phyloP scores from a whole-genome alignment of 2,329 filamentous ascomycete species.

The Claviceps sp. region DNA sequence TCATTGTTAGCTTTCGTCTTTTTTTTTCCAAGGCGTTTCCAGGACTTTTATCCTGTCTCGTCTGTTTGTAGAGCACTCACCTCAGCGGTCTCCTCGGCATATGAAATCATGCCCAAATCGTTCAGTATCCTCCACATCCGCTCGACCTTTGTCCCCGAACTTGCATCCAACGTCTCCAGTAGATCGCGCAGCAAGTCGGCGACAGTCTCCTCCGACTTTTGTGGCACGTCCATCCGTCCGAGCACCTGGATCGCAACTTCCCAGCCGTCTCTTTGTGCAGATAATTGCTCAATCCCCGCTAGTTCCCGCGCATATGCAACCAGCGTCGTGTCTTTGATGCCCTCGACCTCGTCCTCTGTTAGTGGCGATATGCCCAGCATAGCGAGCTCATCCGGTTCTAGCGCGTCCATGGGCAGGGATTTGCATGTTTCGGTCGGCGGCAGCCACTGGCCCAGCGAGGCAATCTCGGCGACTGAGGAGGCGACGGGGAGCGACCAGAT shows the following conservation, averaged over 20 bases:
- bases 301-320: conserved; percentile 61
- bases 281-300: conserved; percentile 39
- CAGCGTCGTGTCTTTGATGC: conserved; percentile 69
- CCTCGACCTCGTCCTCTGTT: conserved; percentile 44
- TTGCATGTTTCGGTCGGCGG: conserved; percentile 28
- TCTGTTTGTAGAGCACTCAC: conserved; percentile 33
- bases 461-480: conserved; percentile 68
- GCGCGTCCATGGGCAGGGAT: conserved; percentile 45
- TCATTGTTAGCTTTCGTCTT: conserved; percentile 13
- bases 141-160: conserved; percentile 61
- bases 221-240: conserved; percentile 62
- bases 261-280: conserved; percentile 58
- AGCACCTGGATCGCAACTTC: conserved; percentile 76
- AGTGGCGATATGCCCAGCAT: conserved; percentile 56
- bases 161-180: conserved; percentile 47
- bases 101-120: conserved; percentile 62
- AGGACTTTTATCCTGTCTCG: no score
- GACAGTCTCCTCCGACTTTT: conserved; percentile 60
- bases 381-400: conserved; percentile 76
- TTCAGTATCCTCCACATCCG: conserved; percentile 69
- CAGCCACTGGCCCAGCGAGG: conserved; percentile 73
- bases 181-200: conserved; percentile 55
- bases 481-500: conserved; percentile 72
- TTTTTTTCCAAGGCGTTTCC: not conserved
- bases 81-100: conserved; percentile 71